Conservation (phyloP, 2,329 filamentous ascomycete species). For the Chrysoporthe austroafricana region DNA sequence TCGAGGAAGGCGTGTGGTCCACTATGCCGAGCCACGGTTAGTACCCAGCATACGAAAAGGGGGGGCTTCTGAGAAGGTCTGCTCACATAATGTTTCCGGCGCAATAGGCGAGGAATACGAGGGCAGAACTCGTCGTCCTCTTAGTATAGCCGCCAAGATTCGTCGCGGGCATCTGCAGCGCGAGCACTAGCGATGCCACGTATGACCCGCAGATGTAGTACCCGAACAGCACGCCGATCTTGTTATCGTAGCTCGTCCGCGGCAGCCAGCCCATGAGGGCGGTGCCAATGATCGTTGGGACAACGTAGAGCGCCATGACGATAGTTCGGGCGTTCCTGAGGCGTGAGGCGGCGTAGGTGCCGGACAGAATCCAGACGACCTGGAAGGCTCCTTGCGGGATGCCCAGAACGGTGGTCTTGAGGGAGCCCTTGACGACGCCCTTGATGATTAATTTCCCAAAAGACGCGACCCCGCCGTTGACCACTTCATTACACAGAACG, state of each 20-base stretch:
- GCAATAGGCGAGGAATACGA: slow-evolving; percentile 52
- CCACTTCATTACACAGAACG: slow-evolving; percentile 54
- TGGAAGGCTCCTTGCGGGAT: slow-evolving; percentile 60
- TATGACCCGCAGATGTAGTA: slow-evolving; percentile 56
- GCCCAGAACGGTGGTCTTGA: slow-evolving; percentile 54
- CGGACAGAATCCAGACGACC: slow-evolving; percentile 56
- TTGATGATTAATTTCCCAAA: slow-evolving; percentile 60
- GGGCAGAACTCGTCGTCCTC: slow-evolving; percentile 48
- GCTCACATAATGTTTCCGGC: slow-evolving; percentile 47
- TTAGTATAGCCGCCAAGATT: slow-evolving; percentile 55
- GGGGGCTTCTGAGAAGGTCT: neutral
- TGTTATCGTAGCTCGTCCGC: slow-evolving; percentile 37
- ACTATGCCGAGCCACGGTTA: neutral
- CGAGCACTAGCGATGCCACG: slow-evolving; percentile 56
- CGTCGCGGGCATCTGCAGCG: slow-evolving; percentile 54
- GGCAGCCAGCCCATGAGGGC: slow-evolving; percentile 54
- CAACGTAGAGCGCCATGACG: slow-evolving; percentile 55
- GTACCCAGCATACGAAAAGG: neutral
- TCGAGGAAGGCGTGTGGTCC: slow-evolving; percentile 51
- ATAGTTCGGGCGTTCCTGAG: slow-evolving; percentile 54
- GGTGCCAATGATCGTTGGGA: slow-evolving; percentile 55
- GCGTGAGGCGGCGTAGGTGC: slow-evolving; percentile 55
- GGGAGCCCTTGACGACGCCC: slow-evolving; percentile 46
- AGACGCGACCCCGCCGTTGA: slow-evolving; percentile 49
- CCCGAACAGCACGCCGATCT: slow-evolving; percentile 52